Evolutionary conservation across 345 rosid species (phyloP).

Genomic region (thale cress (Arabidopsis thaliana)): DNA sequence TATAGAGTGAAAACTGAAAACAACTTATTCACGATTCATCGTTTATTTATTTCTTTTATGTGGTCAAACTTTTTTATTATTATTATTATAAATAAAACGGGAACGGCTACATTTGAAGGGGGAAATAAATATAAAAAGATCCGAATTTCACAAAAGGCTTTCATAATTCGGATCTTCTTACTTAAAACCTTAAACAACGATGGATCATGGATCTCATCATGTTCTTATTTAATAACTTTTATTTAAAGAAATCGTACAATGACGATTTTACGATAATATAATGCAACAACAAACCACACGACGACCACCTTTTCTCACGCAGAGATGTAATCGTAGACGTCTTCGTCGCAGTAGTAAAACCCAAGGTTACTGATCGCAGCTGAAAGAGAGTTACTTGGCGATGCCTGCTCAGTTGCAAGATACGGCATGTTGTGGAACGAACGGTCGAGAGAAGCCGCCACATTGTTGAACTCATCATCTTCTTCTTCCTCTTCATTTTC

Average conservation of each 20-base stretch:
- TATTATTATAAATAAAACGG: not conserved
- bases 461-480: constrained; percentile 38
- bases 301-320: constrained; percentile 11
- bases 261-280: constrained; percentile 20
- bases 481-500: constrained; percentile 9
- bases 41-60: not conserved
- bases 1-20: not conserved
- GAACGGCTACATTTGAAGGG: constrained; percentile 6
- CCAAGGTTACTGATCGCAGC: constrained; percentile 72
- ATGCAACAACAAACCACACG: constrained; percentile 16
- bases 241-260: constrained; percentile 28
- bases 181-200: constrained; percentile 24
- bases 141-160: constrained; percentile 22
- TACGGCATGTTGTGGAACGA: constrained; percentile 94
- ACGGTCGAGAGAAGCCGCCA: constrained; percentile 65
- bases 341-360: constrained; percentile 68
- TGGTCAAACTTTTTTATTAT: too few species aligned
- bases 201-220: constrained; percentile 19
- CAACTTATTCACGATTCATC: not conserved
- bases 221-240: constrained; percentile 13
- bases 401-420: constrained; percentile 50
- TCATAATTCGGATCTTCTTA: constrained; percentile 5
- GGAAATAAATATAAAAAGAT: constrained; percentile 3
- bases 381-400: constrained; percentile 63
- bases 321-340: constrained; percentile 28